phyloP scores from a whole-genome alignment of 805 yeast species.

The Blastobotrys robertii region DNA sequence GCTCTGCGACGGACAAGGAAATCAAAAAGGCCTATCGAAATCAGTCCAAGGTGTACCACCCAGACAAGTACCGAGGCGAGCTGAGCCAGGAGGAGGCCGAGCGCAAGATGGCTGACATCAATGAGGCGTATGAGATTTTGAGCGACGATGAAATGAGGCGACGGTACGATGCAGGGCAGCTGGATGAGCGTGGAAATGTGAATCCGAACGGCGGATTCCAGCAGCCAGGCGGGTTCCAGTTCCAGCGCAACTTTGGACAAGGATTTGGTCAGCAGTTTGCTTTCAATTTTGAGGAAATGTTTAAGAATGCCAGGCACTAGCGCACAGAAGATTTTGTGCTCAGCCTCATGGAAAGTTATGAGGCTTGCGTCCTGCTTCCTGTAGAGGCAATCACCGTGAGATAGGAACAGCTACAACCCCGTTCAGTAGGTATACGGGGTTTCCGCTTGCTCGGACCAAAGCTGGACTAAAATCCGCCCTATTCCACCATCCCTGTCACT shows the following conservation, averaged over 20 bases:
- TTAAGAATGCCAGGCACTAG: no score
- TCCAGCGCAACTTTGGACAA: background rate
- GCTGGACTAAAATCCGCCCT: no score
- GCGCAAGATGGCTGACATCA: slow-evolving; percentile 80
- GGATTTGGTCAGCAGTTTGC: background rate
- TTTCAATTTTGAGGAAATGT: background rate
- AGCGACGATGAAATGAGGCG: slow-evolving; percentile 54
- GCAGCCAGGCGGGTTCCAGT: slow-evolving; percentile 6
- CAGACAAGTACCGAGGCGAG: slow-evolving; percentile 78
- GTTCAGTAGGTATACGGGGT: no score
- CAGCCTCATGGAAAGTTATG: no score
- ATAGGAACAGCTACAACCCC: no score
- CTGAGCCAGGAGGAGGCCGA: slow-evolving; percentile 61
- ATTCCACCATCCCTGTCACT: no score
- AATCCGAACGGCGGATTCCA: slow-evolving; percentile 4
- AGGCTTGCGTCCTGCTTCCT: no score
- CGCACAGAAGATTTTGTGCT: no score
- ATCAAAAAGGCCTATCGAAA: slow-evolving; percentile 75
- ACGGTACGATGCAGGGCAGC: slow-evolving; percentile 46
- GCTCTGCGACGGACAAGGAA: slow-evolving; percentile 58
- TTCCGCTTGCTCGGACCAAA: no score
- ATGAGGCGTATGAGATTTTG: slow-evolving; percentile 83
- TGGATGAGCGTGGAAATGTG: slow-evolving; percentile 30
- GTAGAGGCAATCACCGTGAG: no score
- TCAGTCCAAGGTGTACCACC: slow-evolving; percentile 75